Conservation (phyloP, 2,329 filamentous ascomycete genomes). For the Penicillium hesseltinei region DNA sequence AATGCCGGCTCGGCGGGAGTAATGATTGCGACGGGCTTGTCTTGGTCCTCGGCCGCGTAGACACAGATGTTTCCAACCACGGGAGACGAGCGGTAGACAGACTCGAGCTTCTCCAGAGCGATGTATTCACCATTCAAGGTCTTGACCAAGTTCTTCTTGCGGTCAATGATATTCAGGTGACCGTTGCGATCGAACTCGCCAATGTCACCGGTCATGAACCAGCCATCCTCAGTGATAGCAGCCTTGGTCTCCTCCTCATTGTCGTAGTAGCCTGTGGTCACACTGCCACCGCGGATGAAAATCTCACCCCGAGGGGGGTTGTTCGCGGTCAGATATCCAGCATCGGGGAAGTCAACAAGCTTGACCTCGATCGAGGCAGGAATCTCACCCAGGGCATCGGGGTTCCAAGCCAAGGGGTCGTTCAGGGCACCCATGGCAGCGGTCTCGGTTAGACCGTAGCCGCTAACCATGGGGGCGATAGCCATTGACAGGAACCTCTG, state of each 20-base stretch:
- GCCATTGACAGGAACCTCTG: constrained; percentile 88
- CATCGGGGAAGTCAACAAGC: constrained; percentile 83
- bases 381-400: constrained; percentile 72
- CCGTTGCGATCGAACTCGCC: constrained; percentile 81
- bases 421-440: constrained; percentile 59
- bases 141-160: constrained; percentile 98
- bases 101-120: constrained; percentile 92
- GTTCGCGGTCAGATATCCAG: constrained; percentile 76
- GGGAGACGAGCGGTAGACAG: constrained; percentile 77
- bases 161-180: constrained; percentile 84
- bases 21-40: constrained; percentile 81
- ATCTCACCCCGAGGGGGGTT: constrained; percentile 88
- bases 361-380: constrained; percentile 80
- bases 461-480: constrained; percentile 88
- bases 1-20: constrained; percentile 57
- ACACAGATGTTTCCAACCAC: constrained; percentile 85
- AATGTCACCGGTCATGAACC: constrained; percentile 97
- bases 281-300: constrained; percentile 74
- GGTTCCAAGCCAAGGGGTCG: constrained; percentile 81
- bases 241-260: constrained; percentile 82
- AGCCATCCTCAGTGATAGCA: constrained; percentile 76
- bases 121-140: constrained; percentile 95
- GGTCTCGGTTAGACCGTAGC: constrained; percentile 94
- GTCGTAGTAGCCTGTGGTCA: constrained; percentile 77
- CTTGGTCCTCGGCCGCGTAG: constrained; percentile 71